Base-by-base conservation (phyloP, 2,329 filamentous ascomycete species). In the Hypoxylon sp. region DNA sequence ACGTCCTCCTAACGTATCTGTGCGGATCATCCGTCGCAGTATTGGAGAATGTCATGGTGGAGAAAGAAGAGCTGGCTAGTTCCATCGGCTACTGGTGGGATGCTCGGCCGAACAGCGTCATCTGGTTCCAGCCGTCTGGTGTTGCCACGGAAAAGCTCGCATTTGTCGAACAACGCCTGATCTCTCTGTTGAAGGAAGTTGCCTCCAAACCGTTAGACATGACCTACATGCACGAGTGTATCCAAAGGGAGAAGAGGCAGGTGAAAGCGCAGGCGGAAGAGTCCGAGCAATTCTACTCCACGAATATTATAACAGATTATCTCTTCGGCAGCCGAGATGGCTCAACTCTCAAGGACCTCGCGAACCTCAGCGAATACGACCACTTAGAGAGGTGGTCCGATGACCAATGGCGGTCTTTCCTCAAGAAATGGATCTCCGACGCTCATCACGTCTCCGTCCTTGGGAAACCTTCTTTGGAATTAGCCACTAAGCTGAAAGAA, bases 1-100 rank as follows among this genome's bases (percentile, higher is more conserved):
- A 92, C 67, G 87, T 97, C 52, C 80, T 96, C 2, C 84, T 97
- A 38, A 89, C 91, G 1, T 99, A 98, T 74, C 87, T 99, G 16
- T 93, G 93, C 67, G 96, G 94, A 4, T 98, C 96, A 0, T 97
- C 96, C 0, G 93, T 97, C 2, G 95, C 95, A 0, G 84, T 99
- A 1, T 82, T 99, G 4, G 95, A 98, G 75, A 98, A 98, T 71
- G 86, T 89, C 16, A 85, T 99, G 65, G 96, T 99, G 1, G 96
- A 99, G 76, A 93, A 91, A 72, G 95, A 98, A 78, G 92, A 97
- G 71, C 86, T 98, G 46, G 92, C 93, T 2, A 97, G 93, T 78
- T 92, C 90, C 5, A 89, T 98, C 9, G 89, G 89, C 50, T 93
- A 91, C 77, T 91, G 87, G 77, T 91, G 88, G 72, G 93, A 97